Conservation (phyloP, 164 flowering plant species). For the Stephania cephalantha region DNA sequence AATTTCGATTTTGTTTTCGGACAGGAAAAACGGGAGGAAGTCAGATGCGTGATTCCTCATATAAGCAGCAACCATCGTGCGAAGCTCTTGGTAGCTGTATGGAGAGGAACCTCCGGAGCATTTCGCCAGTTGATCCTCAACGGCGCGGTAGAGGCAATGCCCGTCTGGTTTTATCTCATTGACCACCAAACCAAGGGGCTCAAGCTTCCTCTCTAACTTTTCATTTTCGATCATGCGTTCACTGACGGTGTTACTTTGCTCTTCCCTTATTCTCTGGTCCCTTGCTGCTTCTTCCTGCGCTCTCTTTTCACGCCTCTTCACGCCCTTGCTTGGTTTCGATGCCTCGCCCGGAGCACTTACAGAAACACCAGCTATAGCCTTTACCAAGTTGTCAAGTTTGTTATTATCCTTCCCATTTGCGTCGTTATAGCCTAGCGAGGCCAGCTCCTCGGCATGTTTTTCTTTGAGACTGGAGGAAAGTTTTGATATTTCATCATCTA, state of each 20-base stretch:
- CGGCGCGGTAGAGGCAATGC: conserved; percentile 87
- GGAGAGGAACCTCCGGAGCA: conserved; percentile 59
- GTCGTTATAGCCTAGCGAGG: conserved; percentile 54
- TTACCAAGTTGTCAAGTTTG: conserved; percentile 58
- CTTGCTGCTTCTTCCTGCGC: conserved; percentile 90
- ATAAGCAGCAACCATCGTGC: conserved; percentile 68
- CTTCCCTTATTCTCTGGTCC: conserved; percentile 83
- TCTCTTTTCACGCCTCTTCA: conserved; percentile 67
- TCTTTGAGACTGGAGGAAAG: conserved; percentile 69
- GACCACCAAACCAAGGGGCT: conserved; percentile 67
- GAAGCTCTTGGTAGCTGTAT: conserved; percentile 57
- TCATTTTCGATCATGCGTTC: conserved; percentile 67
- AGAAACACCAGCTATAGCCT: conserved; percentile 83
- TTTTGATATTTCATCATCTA: conserved; percentile 74
- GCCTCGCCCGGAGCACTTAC: conserved; percentile 37
- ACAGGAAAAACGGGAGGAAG: conserved; percentile 74
- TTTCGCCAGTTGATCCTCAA: conserved; percentile 71
- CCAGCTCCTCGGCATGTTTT: conserved; percentile 75
- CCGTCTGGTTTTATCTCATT: conserved; percentile 90
- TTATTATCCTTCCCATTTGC: conserved; percentile 28
- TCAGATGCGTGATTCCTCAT: conserved; percentile 68
- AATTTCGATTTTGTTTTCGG: conserved; percentile 45
- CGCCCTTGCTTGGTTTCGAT: conserved; percentile 68
- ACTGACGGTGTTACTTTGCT: conserved; percentile 64
- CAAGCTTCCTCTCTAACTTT: conserved; percentile 58